Base-by-base conservation (phyloP, 1,284 basidiomycete species). In the Naganishia sp. region DNA sequence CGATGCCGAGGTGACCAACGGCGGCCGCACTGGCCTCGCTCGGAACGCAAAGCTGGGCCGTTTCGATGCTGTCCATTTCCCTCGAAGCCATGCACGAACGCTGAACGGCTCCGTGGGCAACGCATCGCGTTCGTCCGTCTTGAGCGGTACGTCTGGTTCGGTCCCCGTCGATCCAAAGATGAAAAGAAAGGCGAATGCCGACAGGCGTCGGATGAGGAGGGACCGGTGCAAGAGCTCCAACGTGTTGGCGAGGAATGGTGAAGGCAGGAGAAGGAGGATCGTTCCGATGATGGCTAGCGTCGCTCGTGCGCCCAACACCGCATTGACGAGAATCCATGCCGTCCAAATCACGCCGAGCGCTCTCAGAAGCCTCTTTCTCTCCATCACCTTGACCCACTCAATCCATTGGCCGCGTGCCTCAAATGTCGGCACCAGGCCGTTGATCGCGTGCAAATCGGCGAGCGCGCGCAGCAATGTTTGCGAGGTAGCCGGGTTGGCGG, bases 401-500 rank as follows among this genome's bases (percentile, higher is more conserved):
- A 62, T 32, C 55, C 64, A 67, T 11, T 54, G 51, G 17, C 32
- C 35, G 17, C 35, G 45, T 3, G 42, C 28, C 10, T 47, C 31
- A 10, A 31, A 43, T 4, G 58, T 73, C 17, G 77, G 74, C 0
- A 81, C 67, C 10, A 80, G 68, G 2, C 76, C 73, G 57, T 79
- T 71, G 63, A 81, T 75, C 23, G 73, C 72, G 62, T 80, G 73
- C 56, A 81, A 70, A 65, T 81, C 77, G 28, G 76, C 72, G 7
- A 81, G 67, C 1, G 80, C 78, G 3, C 69, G 54, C 1, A 81
- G 75, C 0, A 92, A 75, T n/a, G 83, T 83, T n/a, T 83, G 78
- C 70, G 90, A 87, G 0, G 88, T 88, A 0, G 81, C 76, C 0
- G 84, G 83, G 5, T 83, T 78, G 1, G 71, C 28, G 11, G 68